Conservation (phyloP, 2,329 filamentous ascomycete genomes). For the Colletotrichum orbiculare region DNA sequence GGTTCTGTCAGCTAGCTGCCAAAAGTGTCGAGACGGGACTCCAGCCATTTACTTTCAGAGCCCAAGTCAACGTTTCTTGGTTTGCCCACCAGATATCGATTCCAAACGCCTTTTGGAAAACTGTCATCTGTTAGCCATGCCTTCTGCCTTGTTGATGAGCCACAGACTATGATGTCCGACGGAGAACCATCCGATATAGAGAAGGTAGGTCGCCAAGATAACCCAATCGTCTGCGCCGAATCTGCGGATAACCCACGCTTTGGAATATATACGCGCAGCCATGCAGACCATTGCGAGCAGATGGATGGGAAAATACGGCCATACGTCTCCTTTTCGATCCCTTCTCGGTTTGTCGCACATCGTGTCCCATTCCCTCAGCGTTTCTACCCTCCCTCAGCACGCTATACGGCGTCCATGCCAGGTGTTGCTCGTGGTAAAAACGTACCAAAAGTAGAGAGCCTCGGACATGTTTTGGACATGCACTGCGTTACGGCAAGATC, state of each 20-base stretch:
- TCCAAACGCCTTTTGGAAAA: slow-evolving; percentile 16
- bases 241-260: slow-evolving; percentile 9
- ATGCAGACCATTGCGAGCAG: slow-evolving; percentile 16
- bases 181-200: slow-evolving; percentile 22
- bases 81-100: slow-evolving; percentile 26
- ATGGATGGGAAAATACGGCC: slow-evolving; percentile 27
- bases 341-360: slow-evolving; percentile 20
- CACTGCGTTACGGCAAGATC: slow-evolving; percentile 18
- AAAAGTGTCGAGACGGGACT: neutral
- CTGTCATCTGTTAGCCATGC: neutral
- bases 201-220: slow-evolving; percentile 5
- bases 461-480: slow-evolving; percentile 19
- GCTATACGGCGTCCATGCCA: no score
- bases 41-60: slow-evolving; percentile 3
- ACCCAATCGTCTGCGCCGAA: slow-evolving; percentile 25
- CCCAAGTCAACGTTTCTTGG: slow-evolving; percentile 12
- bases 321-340: slow-evolving; percentile 5
- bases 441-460: slow-evolving; percentile 19
- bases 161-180: slow-evolving; percentile 15
- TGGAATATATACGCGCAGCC: slow-evolving; percentile 10
- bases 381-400: neutral
- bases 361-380: slow-evolving; percentile 23
- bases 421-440: neutral
- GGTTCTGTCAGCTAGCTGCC: neutral
- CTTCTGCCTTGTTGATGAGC: neutral